Evolutionary conservation across 1,284 basidiomycete species (phyloP).

Genomic region (Wallemia ichthyophaga): DNA sequence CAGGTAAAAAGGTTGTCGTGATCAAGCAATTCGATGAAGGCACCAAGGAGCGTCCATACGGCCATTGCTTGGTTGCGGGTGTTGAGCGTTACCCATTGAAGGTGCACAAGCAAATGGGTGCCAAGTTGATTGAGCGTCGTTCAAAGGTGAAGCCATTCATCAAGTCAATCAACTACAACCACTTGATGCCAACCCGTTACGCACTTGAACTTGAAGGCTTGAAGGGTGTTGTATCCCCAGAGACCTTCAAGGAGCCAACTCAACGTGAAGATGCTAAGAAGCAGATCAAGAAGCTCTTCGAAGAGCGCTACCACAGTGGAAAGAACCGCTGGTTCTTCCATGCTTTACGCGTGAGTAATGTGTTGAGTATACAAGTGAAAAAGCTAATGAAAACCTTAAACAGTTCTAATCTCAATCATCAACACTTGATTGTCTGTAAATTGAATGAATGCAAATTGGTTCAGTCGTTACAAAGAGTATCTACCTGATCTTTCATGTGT

Average conservation of each 20-base stretch:
- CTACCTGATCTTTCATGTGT: background rate
- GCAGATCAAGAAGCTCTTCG: slow-evolving; percentile 73
- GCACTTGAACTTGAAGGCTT: slow-evolving; percentile 72
- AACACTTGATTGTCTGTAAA: no score
- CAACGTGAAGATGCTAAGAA: slow-evolving; percentile 83
- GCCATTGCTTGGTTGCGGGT: slow-evolving; percentile 83
- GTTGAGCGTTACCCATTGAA: slow-evolving; percentile 87
- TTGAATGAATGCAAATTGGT: background rate
- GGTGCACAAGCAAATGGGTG: slow-evolving; percentile 82
- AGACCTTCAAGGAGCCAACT: slow-evolving; percentile 84
- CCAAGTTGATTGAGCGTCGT: slow-evolving; percentile 65
- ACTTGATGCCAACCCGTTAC: slow-evolving; percentile 92
- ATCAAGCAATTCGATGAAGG: slow-evolving; percentile 69
- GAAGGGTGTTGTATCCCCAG: slow-evolving; percentile 47
- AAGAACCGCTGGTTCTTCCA: slow-evolving; percentile 93
- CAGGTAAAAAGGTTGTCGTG: slow-evolving; percentile 70
- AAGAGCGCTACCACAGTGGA: slow-evolving; percentile 64
- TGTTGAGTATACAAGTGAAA: background rate
- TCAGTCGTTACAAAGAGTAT: background rate
- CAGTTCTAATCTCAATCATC: background rate
- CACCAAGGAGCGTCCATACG: slow-evolving; percentile 64
- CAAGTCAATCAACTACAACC: slow-evolving; percentile 85
- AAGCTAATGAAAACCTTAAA: slow-evolving; percentile 4
- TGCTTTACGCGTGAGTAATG: slow-evolving; percentile 31
- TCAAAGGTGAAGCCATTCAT: slow-evolving; percentile 95